Evolutionary conservation across 2,329 filamentous ascomycete species (phyloP).

Genomic region (Curvularia sp.): DNA sequence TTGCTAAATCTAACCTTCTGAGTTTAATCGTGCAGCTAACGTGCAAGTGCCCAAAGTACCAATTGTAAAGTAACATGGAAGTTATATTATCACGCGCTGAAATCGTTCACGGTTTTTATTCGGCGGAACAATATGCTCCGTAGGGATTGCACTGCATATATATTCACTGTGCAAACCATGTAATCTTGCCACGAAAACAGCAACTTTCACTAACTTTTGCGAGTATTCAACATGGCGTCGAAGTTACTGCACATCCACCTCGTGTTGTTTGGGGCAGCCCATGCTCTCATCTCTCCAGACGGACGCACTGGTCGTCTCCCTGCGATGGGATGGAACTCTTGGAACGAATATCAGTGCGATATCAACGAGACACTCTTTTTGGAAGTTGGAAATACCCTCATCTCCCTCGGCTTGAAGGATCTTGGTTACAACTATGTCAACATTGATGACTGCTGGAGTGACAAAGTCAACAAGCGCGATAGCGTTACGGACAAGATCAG

Average conservation of each 20-base stretch:
- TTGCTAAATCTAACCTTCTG: neutral
- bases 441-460: slow-evolving; percentile 66
- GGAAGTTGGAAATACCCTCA: slow-evolving; percentile 23
- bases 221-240: slow-evolving; percentile 4
- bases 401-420: slow-evolving; percentile 31
- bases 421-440: slow-evolving; percentile 58
- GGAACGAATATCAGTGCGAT: slow-evolving; percentile 34
- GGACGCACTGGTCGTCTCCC: slow-evolving; percentile 27
- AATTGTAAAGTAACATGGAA: neutral
- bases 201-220: neutral
- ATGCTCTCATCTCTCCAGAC: slow-evolving; percentile 19
- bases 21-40: neutral
- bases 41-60: slow-evolving; percentile 1
- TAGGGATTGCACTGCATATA: neutral
- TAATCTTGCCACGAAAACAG: neutral
- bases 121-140: neutral
- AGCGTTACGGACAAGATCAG: slow-evolving; percentile 47
- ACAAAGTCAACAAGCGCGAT: slow-evolving; percentile 52
- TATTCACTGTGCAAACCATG: neutral
- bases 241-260: slow-evolving; percentile 2
- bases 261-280: slow-evolving; percentile 1
- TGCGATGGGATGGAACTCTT: slow-evolving; percentile 36
- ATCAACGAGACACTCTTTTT: slow-evolving; percentile 33
- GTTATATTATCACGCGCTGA: neutral
- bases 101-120: neutral